Conservation (phyloP, 2,329 filamentous ascomycete genomes). For the Calonectria crousiana region DNA sequence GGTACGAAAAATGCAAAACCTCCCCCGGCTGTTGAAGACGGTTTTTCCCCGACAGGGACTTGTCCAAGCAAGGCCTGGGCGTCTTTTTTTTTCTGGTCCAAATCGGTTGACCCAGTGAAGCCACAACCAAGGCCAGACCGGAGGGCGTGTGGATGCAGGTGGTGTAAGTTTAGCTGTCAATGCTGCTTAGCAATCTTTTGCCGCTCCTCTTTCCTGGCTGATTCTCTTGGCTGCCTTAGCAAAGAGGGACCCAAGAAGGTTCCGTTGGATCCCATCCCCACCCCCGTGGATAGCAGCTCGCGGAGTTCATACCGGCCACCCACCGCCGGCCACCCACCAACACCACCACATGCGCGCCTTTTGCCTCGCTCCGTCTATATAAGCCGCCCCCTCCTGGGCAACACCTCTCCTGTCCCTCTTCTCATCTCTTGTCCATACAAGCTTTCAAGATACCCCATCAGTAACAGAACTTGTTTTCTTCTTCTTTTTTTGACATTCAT, state of each 20-base stretch:
- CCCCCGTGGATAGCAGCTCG: background rate
- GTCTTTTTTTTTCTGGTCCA: background rate
- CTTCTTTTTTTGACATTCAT: background rate
- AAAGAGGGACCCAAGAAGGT: background rate
- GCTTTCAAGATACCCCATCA: background rate
- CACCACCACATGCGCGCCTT: background rate
- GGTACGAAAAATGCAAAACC: background rate
- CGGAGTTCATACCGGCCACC: constrained; percentile 12
- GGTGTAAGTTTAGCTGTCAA: background rate
- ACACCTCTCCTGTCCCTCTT: background rate
- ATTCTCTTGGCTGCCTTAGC: background rate
- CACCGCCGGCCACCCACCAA: too few relatives aligned
- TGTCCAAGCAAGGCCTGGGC: background rate
- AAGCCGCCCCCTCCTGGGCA: background rate
- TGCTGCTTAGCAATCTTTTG: constrained; percentile 13
- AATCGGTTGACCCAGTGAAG: background rate
- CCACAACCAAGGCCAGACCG: background rate
- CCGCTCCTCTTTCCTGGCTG: background rate
- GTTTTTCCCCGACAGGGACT: background rate
- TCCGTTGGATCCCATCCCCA: constrained; percentile 12
- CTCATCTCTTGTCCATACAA: constrained; percentile 4
- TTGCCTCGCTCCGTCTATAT: background rate
- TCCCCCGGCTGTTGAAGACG: background rate
- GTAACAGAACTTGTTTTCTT: background rate
- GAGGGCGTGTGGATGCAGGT: background rate